These are phyloP conservation scores for Agaricus bisporus DNA, from an alignment of 768 basidiomycete genomes.

Conservation along the genomic window DNA sequence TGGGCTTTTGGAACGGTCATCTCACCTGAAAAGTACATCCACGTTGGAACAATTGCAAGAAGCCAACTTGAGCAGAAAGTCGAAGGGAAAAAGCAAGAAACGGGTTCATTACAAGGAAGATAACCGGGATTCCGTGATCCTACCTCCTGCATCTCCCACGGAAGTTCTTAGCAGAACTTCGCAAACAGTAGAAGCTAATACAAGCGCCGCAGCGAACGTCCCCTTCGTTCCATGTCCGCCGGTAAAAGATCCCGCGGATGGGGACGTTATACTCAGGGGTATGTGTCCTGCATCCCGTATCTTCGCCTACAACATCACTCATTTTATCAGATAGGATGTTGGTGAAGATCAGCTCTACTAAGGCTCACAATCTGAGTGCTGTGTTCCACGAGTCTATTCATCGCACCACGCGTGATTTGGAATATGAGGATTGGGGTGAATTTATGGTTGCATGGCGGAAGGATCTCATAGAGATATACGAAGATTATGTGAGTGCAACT, in stretches of 20 bases:
- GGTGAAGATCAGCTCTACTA: slow-evolving; percentile 65
- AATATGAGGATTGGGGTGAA: slow-evolving; percentile 69
- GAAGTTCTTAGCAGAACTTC: slow-evolving; percentile 64
- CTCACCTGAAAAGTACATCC: not conserved
- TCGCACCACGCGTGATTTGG: slow-evolving; percentile 54
- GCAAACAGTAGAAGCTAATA: slow-evolving; percentile 50
- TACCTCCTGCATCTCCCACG: slow-evolving; percentile 44
- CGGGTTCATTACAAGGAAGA: slow-evolving; percentile 34
- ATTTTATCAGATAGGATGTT: slow-evolving; percentile 77
- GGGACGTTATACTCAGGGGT: slow-evolving; percentile 75
- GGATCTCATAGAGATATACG: slow-evolving; percentile 75
- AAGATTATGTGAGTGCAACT: slow-evolving; percentile 61
- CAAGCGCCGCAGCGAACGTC: slow-evolving; percentile 57
- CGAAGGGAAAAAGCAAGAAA: slow-evolving; percentile 21
- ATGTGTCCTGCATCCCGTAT: slow-evolving; percentile 14
- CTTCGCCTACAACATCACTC: slow-evolving; percentile 14
- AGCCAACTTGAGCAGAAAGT: not conserved
- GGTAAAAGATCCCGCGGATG: slow-evolving; percentile 26
- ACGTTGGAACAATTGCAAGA: not conserved
- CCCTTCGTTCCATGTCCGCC: slow-evolving; percentile 16
- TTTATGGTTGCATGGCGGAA: slow-evolving; percentile 83
- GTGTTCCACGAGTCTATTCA: slow-evolving; percentile 65
- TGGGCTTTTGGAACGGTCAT: slow-evolving; percentile 7
- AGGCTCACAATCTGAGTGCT: slow-evolving; percentile 38
- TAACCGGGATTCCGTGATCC: not conserved